Evolutionary conservation across 257 asterid species (phyloP).

Genomic region (Plantago major): DNA sequence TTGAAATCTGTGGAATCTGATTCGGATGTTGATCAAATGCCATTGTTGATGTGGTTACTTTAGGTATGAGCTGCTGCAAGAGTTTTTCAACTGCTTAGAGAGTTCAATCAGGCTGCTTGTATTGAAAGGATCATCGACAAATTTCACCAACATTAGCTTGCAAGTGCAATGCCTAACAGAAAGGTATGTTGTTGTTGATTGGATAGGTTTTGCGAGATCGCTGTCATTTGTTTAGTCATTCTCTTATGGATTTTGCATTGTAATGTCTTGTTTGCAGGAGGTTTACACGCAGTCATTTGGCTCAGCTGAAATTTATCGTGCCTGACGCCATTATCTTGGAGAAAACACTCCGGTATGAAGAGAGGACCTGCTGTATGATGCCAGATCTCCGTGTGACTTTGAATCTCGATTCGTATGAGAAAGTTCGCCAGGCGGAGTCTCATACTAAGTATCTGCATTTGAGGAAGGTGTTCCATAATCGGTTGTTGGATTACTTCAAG

Average conservation of each 20-base stretch:
- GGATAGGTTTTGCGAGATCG: neutral
- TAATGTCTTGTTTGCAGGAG: constrained; percentile 43
- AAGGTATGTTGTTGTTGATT: constrained; percentile 36
- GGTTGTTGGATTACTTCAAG: constrained; percentile 53
- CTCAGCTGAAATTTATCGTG: constrained; percentile 72
- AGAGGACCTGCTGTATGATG: constrained; percentile 65
- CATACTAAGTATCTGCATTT: constrained; percentile 35
- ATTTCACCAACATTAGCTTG: constrained; percentile 55
- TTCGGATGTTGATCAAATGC: neutral
- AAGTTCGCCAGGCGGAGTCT: constrained; percentile 34
- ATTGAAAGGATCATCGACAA: constrained; percentile 45
- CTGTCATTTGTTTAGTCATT: too few relatives aligned
- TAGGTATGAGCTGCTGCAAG: constrained; percentile 73
- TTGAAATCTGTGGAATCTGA: neutral
- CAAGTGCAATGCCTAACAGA: constrained; percentile 63
- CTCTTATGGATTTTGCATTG: too few relatives aligned
- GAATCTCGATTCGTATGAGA: constrained; percentile 33
- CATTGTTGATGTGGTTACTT: constrained; percentile 19
- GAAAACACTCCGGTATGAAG: constrained; percentile 58
- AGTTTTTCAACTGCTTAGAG: constrained; percentile 68
- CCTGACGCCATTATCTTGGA: constrained; percentile 73
- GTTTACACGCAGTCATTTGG: constrained; percentile 62
- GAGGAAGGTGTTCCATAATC: constrained; percentile 56
- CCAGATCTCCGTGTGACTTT: constrained; percentile 47
- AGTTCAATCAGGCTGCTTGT: constrained; percentile 65